Evolutionary conservation across 2,329 filamentous ascomycete species (phyloP).

Genomic region (Pseudocercospora fuligena): DNA sequence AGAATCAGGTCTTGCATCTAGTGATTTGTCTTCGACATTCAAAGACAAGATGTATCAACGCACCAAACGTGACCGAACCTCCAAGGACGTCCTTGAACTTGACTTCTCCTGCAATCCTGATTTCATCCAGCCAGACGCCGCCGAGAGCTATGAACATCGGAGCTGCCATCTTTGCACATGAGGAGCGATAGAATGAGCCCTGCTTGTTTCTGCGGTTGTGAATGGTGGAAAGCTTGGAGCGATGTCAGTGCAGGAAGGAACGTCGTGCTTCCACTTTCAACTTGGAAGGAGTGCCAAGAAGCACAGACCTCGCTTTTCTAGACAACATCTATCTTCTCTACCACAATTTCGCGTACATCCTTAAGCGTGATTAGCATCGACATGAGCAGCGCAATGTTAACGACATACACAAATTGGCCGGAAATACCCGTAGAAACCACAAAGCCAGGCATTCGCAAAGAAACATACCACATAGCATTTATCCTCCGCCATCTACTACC

Average conservation of each 20-base stretch:
- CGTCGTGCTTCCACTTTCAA: not conserved
- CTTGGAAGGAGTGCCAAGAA: no score
- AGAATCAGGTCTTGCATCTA: not conserved
- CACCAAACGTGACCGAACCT: conserved; percentile 34
- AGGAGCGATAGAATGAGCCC: not conserved
- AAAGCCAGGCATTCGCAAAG: not conserved
- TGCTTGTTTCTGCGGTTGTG: not conserved
- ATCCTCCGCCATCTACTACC: not conserved
- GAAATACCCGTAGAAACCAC: not conserved
- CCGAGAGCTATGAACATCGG: conserved; percentile 25
- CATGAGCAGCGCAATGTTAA: no score
- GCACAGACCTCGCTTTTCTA: no score
- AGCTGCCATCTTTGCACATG: not conserved
- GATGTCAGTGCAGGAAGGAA: not conserved
- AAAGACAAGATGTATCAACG: not conserved
- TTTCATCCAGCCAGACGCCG: conserved; percentile 40
- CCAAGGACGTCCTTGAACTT: conserved; percentile 29
- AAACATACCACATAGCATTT: not conserved
- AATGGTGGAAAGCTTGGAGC: not conserved
- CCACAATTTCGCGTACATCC: no score
- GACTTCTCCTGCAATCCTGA: conserved; percentile 24
- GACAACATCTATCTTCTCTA: no score
- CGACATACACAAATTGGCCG: not conserved
- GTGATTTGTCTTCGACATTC: not conserved
- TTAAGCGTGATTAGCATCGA: no score